Evolutionary conservation across 2,329 filamentous ascomycete species (phyloP), one percentile per base, ranked within the genome.

Genomic region (Trichophyton mentagrophytes): DNA sequence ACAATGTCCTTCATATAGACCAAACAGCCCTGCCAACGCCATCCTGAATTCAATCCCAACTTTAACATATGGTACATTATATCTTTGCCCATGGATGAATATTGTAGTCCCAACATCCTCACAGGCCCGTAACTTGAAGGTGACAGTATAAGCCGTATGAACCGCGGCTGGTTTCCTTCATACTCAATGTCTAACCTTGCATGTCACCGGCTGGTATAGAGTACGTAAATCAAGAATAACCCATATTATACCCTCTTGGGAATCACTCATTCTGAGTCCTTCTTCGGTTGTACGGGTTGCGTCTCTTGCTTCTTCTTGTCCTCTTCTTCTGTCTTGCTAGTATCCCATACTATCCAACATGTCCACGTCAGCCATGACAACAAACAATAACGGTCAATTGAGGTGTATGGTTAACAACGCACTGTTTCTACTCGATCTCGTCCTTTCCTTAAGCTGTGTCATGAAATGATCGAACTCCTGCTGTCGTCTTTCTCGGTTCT

Each of bases 391-490:
- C 11, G 11, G 6, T 17, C 44, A 47, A 47, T 25, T 11, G 22
- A 3, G 11, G 13, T 20, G 20, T 47, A 47, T 20, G 6, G 6
- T 13, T 6, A 38, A 27, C n/a, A 30, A 70, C 71, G 63, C 80
- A 95, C 90, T 95, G 49, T 89, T 89, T 77, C 92, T 96, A 70
- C 95, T 87, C 13, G 87, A 93, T 77, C 91, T 95, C 27, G 89
- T 88, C 72, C 91, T 89, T 68, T 92, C 84, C 79, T 95, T 96
- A 71, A 99, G 75, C 67, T 86, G 85, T 57, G 71, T 81, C 30
- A 96, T 88, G 69, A 96, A 97, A 61, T 90, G 82, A 70, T 96
- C 88, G 68, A 96, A 96, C 62, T 96, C 90, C 73, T 91, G 82
- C 70, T 93, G 84, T 63, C 83, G 82, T 71, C 87, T 84, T 61